A percentile compares a stretch with the other conserved stretches of the same genome.
Evolutionary conservation across 2,329 filamentous ascomycete genomes (phyloP).

Genomic region (Emergomyces orientalis): DNA sequence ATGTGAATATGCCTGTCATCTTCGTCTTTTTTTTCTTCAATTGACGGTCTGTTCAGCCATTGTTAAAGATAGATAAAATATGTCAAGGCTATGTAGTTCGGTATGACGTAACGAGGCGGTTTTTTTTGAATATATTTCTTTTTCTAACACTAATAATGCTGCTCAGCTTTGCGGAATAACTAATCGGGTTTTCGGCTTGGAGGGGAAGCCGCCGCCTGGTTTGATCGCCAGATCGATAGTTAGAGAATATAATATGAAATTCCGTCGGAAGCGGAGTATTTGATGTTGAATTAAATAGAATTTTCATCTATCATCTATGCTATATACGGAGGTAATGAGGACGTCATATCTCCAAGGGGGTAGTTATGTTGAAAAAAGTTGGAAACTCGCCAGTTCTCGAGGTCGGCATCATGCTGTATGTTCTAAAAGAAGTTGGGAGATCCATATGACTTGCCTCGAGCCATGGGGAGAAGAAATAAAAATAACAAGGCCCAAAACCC

Average conservation of each 20-base stretch:
- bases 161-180: too few species aligned
- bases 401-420: neutral
- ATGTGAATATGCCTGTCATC: conserved; percentile 24
- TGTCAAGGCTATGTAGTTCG: neutral
- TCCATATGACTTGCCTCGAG: neutral
- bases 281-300: neutral
- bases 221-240: too few species aligned
- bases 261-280: neutral
- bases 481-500: conserved; percentile 14
- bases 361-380: neutral
- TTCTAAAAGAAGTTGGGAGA: neutral
- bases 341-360: neutral
- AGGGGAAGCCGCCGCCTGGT: too few species aligned
- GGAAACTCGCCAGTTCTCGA: neutral
- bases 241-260: neutral
- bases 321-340: neutral
- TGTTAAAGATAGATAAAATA: neutral
- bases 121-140: too few species aligned
- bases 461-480: conserved; percentile 9
- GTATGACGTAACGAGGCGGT: neutral
- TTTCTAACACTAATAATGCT: too few species aligned
- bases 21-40: neutral
- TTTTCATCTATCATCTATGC: neutral
- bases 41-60: neutral
- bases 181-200: too few species aligned